phyloP scores from a whole-genome alignment of 805 yeast species.

The Wickerhamia fluorescens region DNA sequence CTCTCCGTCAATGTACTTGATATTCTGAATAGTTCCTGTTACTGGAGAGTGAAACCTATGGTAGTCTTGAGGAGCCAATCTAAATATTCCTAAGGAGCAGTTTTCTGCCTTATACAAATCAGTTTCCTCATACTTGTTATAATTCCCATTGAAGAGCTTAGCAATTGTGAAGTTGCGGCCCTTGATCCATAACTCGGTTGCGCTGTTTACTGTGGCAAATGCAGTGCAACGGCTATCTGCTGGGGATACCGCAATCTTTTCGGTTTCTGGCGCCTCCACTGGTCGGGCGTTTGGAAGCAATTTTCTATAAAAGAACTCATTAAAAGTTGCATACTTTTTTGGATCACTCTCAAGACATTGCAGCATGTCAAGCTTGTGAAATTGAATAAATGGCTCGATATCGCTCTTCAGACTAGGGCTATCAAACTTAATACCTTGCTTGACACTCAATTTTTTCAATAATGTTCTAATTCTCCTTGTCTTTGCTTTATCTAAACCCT shows the following conservation, averaged over 20 bases:
- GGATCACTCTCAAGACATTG: conserved; percentile 54
- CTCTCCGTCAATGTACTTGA: conserved; percentile 73
- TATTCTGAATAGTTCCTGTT: conserved; percentile 60
- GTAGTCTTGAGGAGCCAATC: conserved; percentile 96
- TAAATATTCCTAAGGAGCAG: conserved; percentile 69
- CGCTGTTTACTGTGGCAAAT: conserved; percentile 50
- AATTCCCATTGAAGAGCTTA: conserved; percentile 47
- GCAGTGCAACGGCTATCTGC: conserved; percentile 86
- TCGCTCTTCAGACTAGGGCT: conserved; percentile 55
- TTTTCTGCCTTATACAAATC: conserved; percentile 26
- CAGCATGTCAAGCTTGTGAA: conserved; percentile 69
- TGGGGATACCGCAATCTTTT: conserved; percentile 56
- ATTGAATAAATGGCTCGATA: conserved; percentile 71
- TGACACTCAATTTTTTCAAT: conserved; percentile 58
- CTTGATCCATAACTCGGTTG: conserved; percentile 83
- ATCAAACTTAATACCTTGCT: conserved; percentile 84
- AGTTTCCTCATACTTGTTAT: conserved; percentile 35
- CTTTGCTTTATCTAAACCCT: conserved; percentile 61
- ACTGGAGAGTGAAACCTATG: conserved; percentile 92
- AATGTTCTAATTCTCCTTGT: conserved; percentile 52
- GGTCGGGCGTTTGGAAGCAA: conserved; percentile 67
- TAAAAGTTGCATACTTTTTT: conserved; percentile 58
- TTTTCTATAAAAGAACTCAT: conserved; percentile 81
- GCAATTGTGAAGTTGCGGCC: conserved; percentile 67
- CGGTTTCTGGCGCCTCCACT: conserved; percentile 49